These are phyloP conservation scores for Akanthomyces muscarius DNA, from an alignment of 2,329 filamentous ascomycete species.

Conservation along the genomic window DNA sequence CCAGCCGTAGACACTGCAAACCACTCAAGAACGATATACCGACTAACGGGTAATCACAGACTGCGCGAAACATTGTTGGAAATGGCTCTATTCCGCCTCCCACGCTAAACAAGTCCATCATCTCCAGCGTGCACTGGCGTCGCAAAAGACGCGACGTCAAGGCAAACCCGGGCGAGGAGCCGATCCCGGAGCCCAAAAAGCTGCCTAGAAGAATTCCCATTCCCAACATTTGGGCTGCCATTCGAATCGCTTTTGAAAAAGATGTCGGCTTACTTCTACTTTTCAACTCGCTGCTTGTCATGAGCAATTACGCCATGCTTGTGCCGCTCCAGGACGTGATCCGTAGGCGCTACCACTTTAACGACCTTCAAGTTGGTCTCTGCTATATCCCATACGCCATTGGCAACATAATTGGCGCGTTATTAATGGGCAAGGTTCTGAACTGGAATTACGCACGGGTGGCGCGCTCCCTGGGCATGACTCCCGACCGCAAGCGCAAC, in stretches of 20 bases:
- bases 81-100: constrained; percentile 41
- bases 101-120: constrained; percentile 22
- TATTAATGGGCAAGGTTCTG: constrained; percentile 45
- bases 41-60: constrained; percentile 23
- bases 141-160: constrained; percentile 19
- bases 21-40: neutral
- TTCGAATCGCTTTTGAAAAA: constrained; percentile 33
- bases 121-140: constrained; percentile 16
- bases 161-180: constrained; percentile 22
- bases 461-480: constrained; percentile 44
- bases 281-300: constrained; percentile 34
- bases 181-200: constrained; percentile 15
- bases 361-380: constrained; percentile 39
- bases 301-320: constrained; percentile 32
- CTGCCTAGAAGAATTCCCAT: constrained; percentile 23
- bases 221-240: constrained; percentile 29
- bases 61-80: constrained; percentile 41
- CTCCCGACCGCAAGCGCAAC: constrained; percentile 43
- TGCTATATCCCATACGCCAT: constrained; percentile 37
- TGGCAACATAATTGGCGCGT: constrained; percentile 34
- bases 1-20: neutral
- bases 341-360: constrained; percentile 30
- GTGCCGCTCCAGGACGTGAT: constrained; percentile 32
- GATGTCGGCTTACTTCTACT: constrained; percentile 32
- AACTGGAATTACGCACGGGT: constrained; percentile 59